Base-by-base conservation (phyloP, 371 early-diverging fungal species). In the Fennellomyces sp. region DNA sequence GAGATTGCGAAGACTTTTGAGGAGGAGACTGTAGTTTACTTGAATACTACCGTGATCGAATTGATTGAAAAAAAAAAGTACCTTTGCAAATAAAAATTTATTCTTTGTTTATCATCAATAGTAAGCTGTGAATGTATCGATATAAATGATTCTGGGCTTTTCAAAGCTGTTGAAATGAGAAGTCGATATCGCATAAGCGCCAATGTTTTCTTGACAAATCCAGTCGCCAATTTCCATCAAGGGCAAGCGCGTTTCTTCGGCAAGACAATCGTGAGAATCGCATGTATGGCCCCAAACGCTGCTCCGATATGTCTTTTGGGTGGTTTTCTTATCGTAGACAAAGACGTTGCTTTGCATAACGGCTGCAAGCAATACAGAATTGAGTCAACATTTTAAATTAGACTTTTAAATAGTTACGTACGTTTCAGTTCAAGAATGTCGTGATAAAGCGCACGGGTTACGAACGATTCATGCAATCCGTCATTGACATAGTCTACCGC, bases 201-300 rank as follows among this genome's bases (percentile, higher is more conserved):
- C 99, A 97, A 97, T 97, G 73, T 90, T 81, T 53, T 93, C 89
- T 76, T 91, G 96, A 72, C 89, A 89, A 49, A 98, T 78, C 98
- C 98, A 98, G 72, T 98, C 99, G 56, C 98, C 97, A 25, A 93
- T 84, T 51, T 91, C 83, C 66, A 98, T 80, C 70, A 90, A 84
- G 38, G 97, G 97, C 49, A 98, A 79, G 57, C 52, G 52, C 13
- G 81, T 71, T 33, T 86, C 78, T 50, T 86, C 75, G 58, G 83
- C 83, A 55, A 98, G 86, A 72, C 94, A 94, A 80, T 98, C 98
- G 62, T 96, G 93, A 23, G 96, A 95, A 77, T 97, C 97, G 75
- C 98, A 97, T 36, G 97, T 98, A 25, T 97, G 98, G 15, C 97
- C 97, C 98, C 98, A 97, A 58, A 97, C 81, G 69, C 87, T 88